Percentiles rank a stretch among this genome's conserved stretches.
phyloP scores from a whole-genome alignment of 192 early-diverging fungal species.

The Dissophora ornata region DNA sequence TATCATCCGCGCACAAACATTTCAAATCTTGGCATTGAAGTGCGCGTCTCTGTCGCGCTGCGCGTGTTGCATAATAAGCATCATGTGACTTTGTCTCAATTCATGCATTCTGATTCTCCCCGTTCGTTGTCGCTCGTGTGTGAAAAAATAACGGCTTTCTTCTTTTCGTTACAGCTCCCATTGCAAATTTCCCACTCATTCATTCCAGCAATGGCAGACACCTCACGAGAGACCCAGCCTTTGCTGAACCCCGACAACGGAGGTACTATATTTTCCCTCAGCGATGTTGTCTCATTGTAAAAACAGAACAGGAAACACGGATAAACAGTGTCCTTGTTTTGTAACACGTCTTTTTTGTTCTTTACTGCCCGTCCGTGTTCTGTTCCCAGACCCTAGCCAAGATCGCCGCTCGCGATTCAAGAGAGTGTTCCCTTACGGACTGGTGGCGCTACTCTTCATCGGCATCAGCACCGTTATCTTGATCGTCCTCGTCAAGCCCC shows the following conservation, averaged over 20 bases:
- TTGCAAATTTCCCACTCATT: neutral
- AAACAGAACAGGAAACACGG: too few species aligned
- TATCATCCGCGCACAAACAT: too few species aligned
- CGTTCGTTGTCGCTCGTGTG: too few species aligned
- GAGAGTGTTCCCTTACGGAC: constrained; percentile 31
- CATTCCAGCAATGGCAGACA: constrained; percentile 25
- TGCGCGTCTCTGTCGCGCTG: too few species aligned
- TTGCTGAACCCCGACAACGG: constrained; percentile 4
- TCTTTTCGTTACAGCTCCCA: neutral
- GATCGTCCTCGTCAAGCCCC: constrained; percentile 38
- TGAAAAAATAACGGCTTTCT: too few species aligned
- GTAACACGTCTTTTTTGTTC: neutral
- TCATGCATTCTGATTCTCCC: too few species aligned
- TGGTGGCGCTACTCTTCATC: constrained; percentile 43
- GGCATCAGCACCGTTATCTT: constrained; percentile 30
- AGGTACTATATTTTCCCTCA: too few species aligned
- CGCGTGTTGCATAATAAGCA: too few species aligned
- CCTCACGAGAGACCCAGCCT: constrained; percentile 20
- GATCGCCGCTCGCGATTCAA: constrained; percentile 7
- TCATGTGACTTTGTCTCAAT: too few species aligned
- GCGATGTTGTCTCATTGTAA: too few species aligned
- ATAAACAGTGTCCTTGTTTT: too few species aligned
- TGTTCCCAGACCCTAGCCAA: neutral
- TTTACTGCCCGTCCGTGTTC: neutral
- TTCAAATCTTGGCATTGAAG: too few species aligned